Evolutionary conservation across 495 filamentous ascomycete species (phyloP).

Genomic region (Sporormia fimetaria): DNA sequence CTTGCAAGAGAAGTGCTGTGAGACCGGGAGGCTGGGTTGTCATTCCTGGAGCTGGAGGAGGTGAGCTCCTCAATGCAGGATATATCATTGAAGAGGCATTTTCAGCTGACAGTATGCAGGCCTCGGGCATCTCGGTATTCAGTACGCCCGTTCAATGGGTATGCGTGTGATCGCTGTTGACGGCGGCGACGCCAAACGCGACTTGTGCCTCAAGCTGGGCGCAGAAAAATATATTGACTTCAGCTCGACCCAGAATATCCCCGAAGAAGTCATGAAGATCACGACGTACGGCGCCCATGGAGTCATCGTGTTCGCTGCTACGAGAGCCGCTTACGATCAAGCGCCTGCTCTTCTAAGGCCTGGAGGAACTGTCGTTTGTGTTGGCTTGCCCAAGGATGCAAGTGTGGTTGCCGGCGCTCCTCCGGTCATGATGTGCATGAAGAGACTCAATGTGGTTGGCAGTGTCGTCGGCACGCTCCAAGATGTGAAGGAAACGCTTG

Average conservation of each 20-base stretch:
- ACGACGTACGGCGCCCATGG: conserved; percentile 28
- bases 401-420: conserved; percentile 24
- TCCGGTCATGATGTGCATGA: conserved; percentile 23
- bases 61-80: neutral
- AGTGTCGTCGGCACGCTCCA: conserved; percentile 28
- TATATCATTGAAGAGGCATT: neutral
- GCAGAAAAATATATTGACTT: conserved; percentile 36
- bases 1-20: conserved; percentile 25
- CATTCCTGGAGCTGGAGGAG: conserved; percentile 27
- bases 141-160: conserved; percentile 34
- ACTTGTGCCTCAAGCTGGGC: conserved; percentile 29
- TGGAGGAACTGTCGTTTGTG: conserved; percentile 28
- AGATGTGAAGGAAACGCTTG: conserved; percentile 29
- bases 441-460: conserved; percentile 27
- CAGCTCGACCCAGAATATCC: conserved; percentile 23
- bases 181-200: conserved; percentile 30
- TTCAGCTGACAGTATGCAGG: conserved; percentile 14
- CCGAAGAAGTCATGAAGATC: conserved; percentile 22
- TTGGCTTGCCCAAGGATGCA: conserved; percentile 15
- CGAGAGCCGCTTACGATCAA: conserved; percentile 15
- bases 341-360: conserved; percentile 23
- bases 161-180: conserved; percentile 33
- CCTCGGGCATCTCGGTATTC: conserved; percentile 22
- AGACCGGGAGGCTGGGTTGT: conserved; percentile 29
- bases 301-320: conserved; percentile 25